These are phyloP conservation scores for Pseudovirgaria hyperparasitica DNA, from an alignment of 2,329 filamentous ascomycete genomes.

Conservation along the genomic window DNA sequence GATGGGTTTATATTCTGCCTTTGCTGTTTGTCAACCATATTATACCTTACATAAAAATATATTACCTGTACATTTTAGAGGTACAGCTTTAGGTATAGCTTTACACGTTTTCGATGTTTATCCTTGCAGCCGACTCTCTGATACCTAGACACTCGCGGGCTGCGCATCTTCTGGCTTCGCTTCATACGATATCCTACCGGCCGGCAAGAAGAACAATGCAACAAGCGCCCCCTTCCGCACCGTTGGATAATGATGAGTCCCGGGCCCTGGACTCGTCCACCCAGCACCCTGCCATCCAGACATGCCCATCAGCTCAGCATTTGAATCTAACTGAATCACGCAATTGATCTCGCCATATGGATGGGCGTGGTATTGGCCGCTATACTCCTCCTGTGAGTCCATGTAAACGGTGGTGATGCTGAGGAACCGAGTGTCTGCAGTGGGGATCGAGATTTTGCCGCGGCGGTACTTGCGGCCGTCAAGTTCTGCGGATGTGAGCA, in stretches of 20 bases:
- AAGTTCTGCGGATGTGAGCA: constrained; percentile 19
- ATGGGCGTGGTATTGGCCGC: constrained; percentile 41
- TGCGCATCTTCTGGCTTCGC: constrained; percentile 32
- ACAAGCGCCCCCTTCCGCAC: constrained; percentile 38
- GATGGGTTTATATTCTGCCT: no score
- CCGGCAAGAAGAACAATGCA: constrained; percentile 43
- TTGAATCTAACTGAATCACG: constrained; percentile 37
- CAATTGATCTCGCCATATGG: constrained; percentile 46
- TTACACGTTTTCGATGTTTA: no score
- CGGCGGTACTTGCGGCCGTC: constrained; percentile 17
- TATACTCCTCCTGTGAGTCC: constrained; percentile 36
- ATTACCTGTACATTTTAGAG: no score
- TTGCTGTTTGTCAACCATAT: no score
- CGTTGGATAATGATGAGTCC: constrained; percentile 45
- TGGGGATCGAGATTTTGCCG: constrained; percentile 34
- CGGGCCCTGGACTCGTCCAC: constrained; percentile 42
- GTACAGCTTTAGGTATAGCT: no score
- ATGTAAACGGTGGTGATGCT: constrained; percentile 47
- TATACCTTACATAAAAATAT: no score
- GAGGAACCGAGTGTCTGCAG: constrained; percentile 36
- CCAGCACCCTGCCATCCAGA: constrained; percentile 43
- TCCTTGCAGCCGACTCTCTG: no score
- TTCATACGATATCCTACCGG: constrained; percentile 40
- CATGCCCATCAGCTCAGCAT: constrained; percentile 42
- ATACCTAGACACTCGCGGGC: constrained; percentile 19